phyloP scores from a whole-genome alignment of 2,329 filamentous ascomycete species.

The Penicillium sp. region DNA sequence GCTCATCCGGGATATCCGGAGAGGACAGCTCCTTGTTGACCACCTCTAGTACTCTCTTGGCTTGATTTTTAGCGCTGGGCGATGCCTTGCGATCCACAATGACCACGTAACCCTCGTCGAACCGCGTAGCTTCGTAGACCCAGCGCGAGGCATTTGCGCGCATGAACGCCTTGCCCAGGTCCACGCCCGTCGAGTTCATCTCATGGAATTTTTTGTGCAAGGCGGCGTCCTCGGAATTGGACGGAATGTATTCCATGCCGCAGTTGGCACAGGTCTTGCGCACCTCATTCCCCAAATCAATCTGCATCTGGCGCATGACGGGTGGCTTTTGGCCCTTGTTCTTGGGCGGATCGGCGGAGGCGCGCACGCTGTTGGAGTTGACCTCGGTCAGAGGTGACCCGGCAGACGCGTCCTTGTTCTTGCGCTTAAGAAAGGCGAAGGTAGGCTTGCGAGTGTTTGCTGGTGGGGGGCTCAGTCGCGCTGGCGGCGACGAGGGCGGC shows the following conservation, averaged over 20 bases:
- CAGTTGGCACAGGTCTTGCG: conserved; percentile 56
- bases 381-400: conserved; percentile 43
- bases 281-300: conserved; percentile 54
- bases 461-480: conserved; percentile 40
- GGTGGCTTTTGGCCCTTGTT: conserved; percentile 32
- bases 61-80: conserved; percentile 47
- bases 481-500: conserved; percentile 51
- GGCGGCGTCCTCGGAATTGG: conserved; percentile 55
- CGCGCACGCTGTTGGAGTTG: conserved; percentile 41
- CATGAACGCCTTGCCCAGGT: conserved; percentile 55
- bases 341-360: conserved; percentile 37
- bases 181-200: conserved; percentile 56
- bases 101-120: conserved; percentile 51
- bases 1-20: conserved; percentile 53
- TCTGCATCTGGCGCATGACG: conserved; percentile 54
- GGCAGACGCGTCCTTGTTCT: conserved; percentile 32
- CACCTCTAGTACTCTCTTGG: conserved; percentile 56
- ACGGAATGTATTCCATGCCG: conserved; percentile 63
- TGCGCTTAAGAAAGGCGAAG: conserved; percentile 49
- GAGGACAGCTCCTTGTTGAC: conserved; percentile 60
- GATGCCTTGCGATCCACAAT: conserved; percentile 54
- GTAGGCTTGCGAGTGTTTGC: conserved; percentile 46
- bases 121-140: conserved; percentile 49
- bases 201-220: conserved; percentile 62
- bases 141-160: conserved; percentile 49